phyloP scores from a whole-genome alignment of 2,329 filamentous ascomycete species.

The Cadophora sp. region DNA sequence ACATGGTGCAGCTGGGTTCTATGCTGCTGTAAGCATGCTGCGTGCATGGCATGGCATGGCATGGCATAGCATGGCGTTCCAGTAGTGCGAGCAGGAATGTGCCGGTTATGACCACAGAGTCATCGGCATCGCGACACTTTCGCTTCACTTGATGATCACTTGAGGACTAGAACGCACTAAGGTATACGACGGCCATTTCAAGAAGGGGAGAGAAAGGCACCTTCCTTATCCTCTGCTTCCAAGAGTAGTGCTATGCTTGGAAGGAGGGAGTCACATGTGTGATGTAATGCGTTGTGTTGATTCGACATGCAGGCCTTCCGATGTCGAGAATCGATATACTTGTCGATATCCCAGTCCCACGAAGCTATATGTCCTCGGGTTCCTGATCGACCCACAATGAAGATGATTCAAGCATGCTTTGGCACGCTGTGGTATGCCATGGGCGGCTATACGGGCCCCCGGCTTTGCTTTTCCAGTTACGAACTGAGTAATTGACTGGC shows the following conservation, averaged over 20 bases:
- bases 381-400: constrained; percentile 1
- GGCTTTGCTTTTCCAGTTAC: not conserved
- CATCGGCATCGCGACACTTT: not conserved
- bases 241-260: not conserved
- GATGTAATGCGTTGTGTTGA: not conserved
- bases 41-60: constrained; percentile 2
- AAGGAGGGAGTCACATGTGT: not conserved
- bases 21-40: not conserved
- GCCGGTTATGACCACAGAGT: not conserved
- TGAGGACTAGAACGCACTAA: not conserved
- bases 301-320: not conserved
- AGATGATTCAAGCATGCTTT: not conserved
- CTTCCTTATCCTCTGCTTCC: not conserved
- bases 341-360: not conserved
- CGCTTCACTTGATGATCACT: not conserved
- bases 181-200: not conserved
- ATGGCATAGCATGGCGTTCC: not conserved
- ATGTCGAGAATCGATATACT: not conserved
- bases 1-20: not conserved
- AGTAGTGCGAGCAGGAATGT: not conserved
- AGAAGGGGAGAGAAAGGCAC: not conserved
- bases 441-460: not conserved
- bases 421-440: not conserved
- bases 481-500: not conserved
- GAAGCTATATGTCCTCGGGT: constrained; percentile 3